Evolutionary conservation across 495 filamentous ascomycete species (phyloP), one percentile per base, ranked within the genome.

Genomic region (Durotheca rogersii): DNA sequence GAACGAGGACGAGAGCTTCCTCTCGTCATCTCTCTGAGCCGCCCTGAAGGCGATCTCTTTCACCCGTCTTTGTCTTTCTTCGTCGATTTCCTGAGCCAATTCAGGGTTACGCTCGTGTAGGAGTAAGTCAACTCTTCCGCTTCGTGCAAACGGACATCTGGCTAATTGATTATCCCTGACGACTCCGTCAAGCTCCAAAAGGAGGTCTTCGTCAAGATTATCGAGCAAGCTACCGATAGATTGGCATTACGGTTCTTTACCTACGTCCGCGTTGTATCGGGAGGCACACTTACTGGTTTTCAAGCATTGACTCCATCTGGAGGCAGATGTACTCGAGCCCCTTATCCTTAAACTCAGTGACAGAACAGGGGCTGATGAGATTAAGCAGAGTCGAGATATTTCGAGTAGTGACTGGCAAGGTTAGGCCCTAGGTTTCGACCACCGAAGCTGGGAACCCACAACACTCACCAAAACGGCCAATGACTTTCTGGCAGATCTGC

Each of bases 271-370:
- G 14, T 35, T 6, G 12, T 37, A 21, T 21, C 25, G 3, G 4
- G 41, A 6, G 21, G 30, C 7, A 27, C 6, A 66, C 62, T 58
- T 49, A 66, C 62, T 87, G 85, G 53, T 95, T 94, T 60, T 94
- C 85, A 30, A 98, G 81, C 77, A 96, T 85, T 2, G 81, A 82
- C 61, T 96, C 92, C 29, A 96, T 73, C 59, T 94, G 91, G 27
- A 95, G 69, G 55, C 90, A 96, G 20, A 96, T 81, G 66, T 96
- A 97, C 68, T 96, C 88, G 50, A 97, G 66, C 2, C 85, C 86
- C 27, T 85, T 86, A 61, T 96, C 80, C 66, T 95, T 96, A 66
- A 98, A 95, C 46, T 87, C 84, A 0, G 78, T 84, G 19, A 95
- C 81, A 4, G 82, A 87, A 64, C 84, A 92, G 0, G 89, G 87